Base-by-base conservation (phyloP, 2,329 filamentous ascomycete species). In the Clonostachys rosea region DNA sequence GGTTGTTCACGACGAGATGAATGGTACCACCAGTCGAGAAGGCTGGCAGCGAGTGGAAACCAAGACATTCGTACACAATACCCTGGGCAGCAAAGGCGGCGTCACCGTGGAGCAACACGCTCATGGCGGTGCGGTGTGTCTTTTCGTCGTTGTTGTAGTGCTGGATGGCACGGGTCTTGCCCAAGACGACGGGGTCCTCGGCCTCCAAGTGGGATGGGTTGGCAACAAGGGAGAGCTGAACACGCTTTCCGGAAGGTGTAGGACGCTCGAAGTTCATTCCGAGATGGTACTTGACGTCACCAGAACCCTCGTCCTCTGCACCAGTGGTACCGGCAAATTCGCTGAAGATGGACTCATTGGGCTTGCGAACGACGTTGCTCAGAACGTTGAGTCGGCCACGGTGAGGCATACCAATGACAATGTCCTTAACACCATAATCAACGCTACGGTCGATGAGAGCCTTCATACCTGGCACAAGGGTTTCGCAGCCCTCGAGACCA, bases 191-290 rank as follows among this genome's bases (percentile, higher is more conserved):
- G 9, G 94, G 94, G 66, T 99, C 94, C 71, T 97, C 94, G 42
- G 94, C 94, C 73, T 99, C 94, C 62, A 99, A 76, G 78, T 99
- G 94, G 47, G 94, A 99, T 39, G 94, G 94, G 70, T 99, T 99
- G 72, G 94, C 94, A 50, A 99, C 94, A 43, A 99, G 83, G 52
- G 94, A 99, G 47, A 99, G 84, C 75, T 97, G 94, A n/a, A 99
- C 94, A 54, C 94, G 92, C 82, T 97, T 97, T 59, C 94, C 94
- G 40, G 94, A 97, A 49, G 94, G 94, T 11, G 94, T 99, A 47
- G 94, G 94, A 53, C 94, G 89, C 76, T 97, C 92, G 58, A 97
- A 97, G 78, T 97, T 97, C 94, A 97, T 97, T 64, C 94, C 94
- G 61, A 99, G 76, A 75, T 99, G 94, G 75, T 99, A 99, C 74